phyloP scores from a whole-genome alignment of 768 basidiomycete species.

The Leccinum rimulosum region DNA sequence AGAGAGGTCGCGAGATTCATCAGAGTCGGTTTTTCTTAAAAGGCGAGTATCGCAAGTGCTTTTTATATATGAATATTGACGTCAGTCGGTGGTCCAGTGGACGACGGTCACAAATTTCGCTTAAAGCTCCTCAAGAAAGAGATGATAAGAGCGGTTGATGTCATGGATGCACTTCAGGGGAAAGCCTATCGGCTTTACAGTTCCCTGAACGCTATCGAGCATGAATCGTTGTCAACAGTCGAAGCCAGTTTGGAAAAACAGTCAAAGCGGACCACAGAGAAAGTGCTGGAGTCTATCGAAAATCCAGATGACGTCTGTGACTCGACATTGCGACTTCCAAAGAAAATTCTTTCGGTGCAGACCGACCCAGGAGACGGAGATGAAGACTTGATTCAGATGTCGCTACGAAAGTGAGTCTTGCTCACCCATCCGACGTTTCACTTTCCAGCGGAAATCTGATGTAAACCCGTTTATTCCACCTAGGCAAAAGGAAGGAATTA shows the following conservation, averaged over 20 bases:
- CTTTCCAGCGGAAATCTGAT: neutral
- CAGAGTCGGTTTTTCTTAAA: slow-evolving; percentile 33
- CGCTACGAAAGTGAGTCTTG: slow-evolving; percentile 10
- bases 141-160: slow-evolving; percentile 27
- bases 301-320: neutral
- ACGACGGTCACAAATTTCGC: slow-evolving; percentile 31
- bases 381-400: slow-evolving; percentile 19
- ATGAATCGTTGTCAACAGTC: neutral
- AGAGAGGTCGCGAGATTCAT: slow-evolving; percentile 31
- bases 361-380: slow-evolving; percentile 1
- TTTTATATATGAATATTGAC: neutral
- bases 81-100: slow-evolving; percentile 17
- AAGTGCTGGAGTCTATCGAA: neutral
- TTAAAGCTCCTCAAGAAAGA: slow-evolving; percentile 27
- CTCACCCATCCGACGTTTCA: neutral
- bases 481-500: slow-evolving; percentile 8
- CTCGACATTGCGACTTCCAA: neutral
- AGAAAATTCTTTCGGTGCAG: neutral
- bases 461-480: neutral
- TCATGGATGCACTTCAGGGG: slow-evolving; percentile 16
- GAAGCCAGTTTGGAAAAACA: neutral
- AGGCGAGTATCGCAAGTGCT: slow-evolving; percentile 14
- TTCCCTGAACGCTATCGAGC: slow-evolving; percentile 4
- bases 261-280: neutral
- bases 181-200: slow-evolving; percentile 19